Evolutionary conservation across 2,329 filamentous ascomycete species (phyloP).

Genomic region (Colletotrichum acutatum): DNA sequence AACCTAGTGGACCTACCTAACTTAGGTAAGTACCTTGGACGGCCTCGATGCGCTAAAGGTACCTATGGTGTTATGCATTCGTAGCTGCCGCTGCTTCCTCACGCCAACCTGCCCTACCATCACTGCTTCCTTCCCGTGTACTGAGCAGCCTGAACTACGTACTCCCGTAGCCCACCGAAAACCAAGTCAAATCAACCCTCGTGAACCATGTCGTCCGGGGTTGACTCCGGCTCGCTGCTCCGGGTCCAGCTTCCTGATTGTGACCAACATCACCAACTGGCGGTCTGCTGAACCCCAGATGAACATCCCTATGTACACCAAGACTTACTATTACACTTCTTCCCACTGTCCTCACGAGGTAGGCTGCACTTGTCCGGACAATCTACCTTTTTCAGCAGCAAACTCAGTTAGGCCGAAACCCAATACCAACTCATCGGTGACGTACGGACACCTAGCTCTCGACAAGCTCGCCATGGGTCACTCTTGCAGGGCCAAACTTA

Average conservation of each 20-base stretch:
- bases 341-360: neutral
- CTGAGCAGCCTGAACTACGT: too few species aligned
- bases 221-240: constrained; percentile 2
- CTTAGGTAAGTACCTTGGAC: neutral
- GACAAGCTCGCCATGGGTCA: neutral
- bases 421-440: neutral
- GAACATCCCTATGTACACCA: neutral
- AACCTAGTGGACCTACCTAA: too few species aligned
- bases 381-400: neutral
- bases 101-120: neutral
- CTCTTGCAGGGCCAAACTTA: neutral
- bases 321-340: neutral
- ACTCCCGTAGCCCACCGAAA: neutral
- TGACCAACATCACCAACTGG: constrained; percentile 13
- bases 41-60: neutral
- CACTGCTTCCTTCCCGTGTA: neutral
- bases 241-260: neutral
- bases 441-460: neutral
- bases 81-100: neutral
- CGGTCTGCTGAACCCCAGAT: constrained; percentile 18
- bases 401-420: neutral
- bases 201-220: neutral
- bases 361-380: neutral
- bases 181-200: neutral
- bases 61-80: neutral